These are phyloP conservation scores for Quercus tomentella DNA, from an alignment of 331 rosid species.

Conservation along the genomic window DNA sequence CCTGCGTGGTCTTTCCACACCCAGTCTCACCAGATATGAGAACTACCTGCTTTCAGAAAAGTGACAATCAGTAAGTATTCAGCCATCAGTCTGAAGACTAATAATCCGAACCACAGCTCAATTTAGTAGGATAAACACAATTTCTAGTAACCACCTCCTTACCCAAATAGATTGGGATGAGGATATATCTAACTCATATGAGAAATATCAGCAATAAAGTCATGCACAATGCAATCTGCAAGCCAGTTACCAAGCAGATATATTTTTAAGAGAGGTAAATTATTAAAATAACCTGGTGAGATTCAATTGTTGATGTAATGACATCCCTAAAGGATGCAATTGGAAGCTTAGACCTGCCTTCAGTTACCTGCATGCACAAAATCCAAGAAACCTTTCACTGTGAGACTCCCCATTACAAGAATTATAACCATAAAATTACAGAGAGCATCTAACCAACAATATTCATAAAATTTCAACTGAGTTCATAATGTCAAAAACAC, in stretches of 20 bases:
- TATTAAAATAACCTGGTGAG: constrained; percentile 72
- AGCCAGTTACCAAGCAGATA: constrained; percentile 10
- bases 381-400: constrained; percentile 16
- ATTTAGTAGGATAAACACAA: background rate
- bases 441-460: constrained; percentile 23
- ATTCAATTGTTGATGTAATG: constrained; percentile 65
- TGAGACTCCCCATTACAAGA: constrained; percentile 16
- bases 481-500: constrained; percentile 24
- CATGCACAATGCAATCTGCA: constrained; percentile 17
- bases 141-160: background rate
- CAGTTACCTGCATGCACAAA: constrained; percentile 45
- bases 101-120: constrained; percentile 10
- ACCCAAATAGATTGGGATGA: constrained; percentile 3
- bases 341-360: constrained; percentile 68
- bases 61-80: constrained; percentile 25
- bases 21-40: constrained; percentile 91
- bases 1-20: constrained; percentile 99
- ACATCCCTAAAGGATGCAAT: constrained; percentile 72
- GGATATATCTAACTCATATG: constrained; percentile 8
- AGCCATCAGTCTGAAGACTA: constrained; percentile 19
- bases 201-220: constrained; percentile 3
- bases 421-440: constrained; percentile 12
- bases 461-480: background rate
- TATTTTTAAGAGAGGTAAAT: constrained; percentile 6
- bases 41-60: constrained; percentile 68